These are phyloP conservation scores for Caloboletus firmus DNA, from an alignment of 1,284 basidiomycete species.

Conservation along the genomic window DNA sequence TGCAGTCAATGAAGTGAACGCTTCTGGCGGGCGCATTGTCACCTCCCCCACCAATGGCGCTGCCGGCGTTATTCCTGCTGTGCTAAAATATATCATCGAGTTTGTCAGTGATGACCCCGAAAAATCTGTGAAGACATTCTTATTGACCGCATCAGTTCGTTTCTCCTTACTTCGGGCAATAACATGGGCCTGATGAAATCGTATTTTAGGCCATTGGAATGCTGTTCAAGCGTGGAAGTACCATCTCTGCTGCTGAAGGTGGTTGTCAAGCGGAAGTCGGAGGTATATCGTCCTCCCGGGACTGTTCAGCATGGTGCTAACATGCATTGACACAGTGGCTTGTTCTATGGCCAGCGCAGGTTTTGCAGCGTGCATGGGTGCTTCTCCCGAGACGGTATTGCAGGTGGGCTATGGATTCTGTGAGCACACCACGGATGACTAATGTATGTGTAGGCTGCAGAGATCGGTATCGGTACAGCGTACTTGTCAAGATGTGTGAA, in stretches of 20 bases:
- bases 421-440: conserved; percentile 5
- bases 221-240: conserved; percentile 96
- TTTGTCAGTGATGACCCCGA: conserved; percentile 90
- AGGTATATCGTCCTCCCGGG: conserved; percentile 43
- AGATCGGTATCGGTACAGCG: conserved; percentile 83
- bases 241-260: conserved; percentile 94
- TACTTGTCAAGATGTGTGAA: neutral
- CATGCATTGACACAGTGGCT: conserved; percentile 54
- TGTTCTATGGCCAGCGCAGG: conserved; percentile 92
- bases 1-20: conserved; percentile 90
- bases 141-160: conserved; percentile 78
- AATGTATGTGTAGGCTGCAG: conserved; percentile 69
- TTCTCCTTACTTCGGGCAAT: neutral
- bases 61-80: conserved; percentile 90
- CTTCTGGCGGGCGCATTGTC: conserved; percentile 89
- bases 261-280: conserved; percentile 87
- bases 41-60: conserved; percentile 91
- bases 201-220: conserved; percentile 81
- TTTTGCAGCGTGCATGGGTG: conserved; percentile 92
- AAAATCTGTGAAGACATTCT: conserved; percentile 82
- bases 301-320: conserved; percentile 2
- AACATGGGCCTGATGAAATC: conserved; percentile 1
- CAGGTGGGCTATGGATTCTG: conserved; percentile 45
- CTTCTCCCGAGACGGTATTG: conserved; percentile 76
- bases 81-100: conserved; percentile 86